phyloP scores from a whole-genome alignment of 108 stramenopile genomes.

The Nitzschia sp. region DNA sequence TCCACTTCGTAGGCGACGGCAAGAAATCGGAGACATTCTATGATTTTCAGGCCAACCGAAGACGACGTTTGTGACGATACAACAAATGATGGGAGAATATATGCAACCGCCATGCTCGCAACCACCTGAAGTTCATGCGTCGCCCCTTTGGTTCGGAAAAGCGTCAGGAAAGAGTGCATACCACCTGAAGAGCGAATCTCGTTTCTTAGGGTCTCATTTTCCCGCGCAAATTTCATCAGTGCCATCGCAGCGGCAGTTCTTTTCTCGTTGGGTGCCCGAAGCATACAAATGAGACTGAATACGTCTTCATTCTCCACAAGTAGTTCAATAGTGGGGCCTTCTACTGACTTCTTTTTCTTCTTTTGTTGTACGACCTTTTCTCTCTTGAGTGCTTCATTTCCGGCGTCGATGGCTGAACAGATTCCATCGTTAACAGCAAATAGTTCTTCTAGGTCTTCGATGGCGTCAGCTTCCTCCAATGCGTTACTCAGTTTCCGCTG shows the following conservation, averaged over 20 bases:
- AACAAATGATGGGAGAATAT: conserved; percentile 54
- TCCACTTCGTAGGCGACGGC: conserved; percentile 26
- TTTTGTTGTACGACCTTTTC: conserved; percentile 19
- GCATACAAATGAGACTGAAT: conserved; percentile 61
- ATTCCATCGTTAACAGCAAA: conserved; percentile 41
- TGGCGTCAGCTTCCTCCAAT: conserved; percentile 27
- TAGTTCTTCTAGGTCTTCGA: conserved; percentile 37
- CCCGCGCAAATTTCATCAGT: conserved; percentile 52
- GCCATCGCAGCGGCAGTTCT: conserved; percentile 50
- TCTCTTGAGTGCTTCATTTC: conserved; percentile 23
- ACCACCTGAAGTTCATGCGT: conserved; percentile 40
- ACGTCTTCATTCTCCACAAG: conserved; percentile 59
- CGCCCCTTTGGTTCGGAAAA: conserved; percentile 40
- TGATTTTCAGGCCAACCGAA: conserved; percentile 39
- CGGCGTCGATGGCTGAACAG: conserved; percentile 32
- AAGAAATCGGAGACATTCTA: conserved; percentile 62
- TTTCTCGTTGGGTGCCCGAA: conserved; percentile 44
- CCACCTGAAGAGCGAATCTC: conserved; percentile 68
- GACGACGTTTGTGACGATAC: conserved; percentile 32
- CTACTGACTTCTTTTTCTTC: conserved; percentile 8
- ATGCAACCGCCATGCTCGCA: conserved; percentile 57
- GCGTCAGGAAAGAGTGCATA: conserved; percentile 59
- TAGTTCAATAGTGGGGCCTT: conserved; percentile 38
- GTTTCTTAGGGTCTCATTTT: conserved; percentile 27
- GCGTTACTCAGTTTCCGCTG: conserved; percentile 30